Percentiles rank a stretch among this genome's conserved stretches.
Evolutionary conservation across 768 basidiomycete species (phyloP).

Genomic region (Amanita subjunquillea): DNA sequence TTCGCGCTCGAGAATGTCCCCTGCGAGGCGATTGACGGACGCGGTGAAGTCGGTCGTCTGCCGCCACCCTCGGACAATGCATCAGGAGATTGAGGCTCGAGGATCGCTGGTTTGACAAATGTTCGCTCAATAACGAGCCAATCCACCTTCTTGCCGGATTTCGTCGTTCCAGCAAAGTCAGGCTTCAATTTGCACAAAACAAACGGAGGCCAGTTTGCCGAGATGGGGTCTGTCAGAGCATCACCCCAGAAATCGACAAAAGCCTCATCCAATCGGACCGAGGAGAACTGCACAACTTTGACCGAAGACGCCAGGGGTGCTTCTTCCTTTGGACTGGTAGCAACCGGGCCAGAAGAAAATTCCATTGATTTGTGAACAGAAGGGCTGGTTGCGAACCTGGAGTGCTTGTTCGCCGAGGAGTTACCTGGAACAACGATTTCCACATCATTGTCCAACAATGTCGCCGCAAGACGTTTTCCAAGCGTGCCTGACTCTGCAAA

Average conservation of each 20-base stretch:
- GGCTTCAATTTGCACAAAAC: conserved; percentile 60
- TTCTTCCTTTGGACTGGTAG: conserved; percentile 1
- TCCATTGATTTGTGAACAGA: conserved; percentile 18
- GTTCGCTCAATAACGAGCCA: conserved; percentile 68
- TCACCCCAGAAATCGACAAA: conserved; percentile 82
- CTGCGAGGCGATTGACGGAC: conserved; percentile 22
- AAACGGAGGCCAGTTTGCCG: conserved; percentile 57
- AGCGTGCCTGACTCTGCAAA: conserved; percentile 36
- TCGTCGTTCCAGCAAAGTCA: conserved; percentile 18
- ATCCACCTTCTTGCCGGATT: conserved; percentile 29
- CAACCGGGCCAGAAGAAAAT: conserved; percentile 4
- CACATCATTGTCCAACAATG: conserved; percentile 48
- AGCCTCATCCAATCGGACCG: conserved; percentile 66
- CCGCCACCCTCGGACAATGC: not conserved
- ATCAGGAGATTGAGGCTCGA: conserved; percentile 14
- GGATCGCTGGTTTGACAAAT: conserved; percentile 29
- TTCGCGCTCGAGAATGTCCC: conserved; percentile 39
- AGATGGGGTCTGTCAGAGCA: conserved; percentile 57
- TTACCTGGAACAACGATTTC: conserved; percentile 38
- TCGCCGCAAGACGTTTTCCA: conserved; percentile 38
- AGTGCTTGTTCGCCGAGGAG: conserved; percentile 8
- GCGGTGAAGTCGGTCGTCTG: conserved; percentile 1
- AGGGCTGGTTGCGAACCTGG: conserved; percentile 10
- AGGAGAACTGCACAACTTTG: conserved; percentile 31
- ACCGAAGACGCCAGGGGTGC: conserved; percentile 14